phyloP scores from a whole-genome alignment of 352 stramenopile genomes.

The Lagenidium sp. region DNA sequence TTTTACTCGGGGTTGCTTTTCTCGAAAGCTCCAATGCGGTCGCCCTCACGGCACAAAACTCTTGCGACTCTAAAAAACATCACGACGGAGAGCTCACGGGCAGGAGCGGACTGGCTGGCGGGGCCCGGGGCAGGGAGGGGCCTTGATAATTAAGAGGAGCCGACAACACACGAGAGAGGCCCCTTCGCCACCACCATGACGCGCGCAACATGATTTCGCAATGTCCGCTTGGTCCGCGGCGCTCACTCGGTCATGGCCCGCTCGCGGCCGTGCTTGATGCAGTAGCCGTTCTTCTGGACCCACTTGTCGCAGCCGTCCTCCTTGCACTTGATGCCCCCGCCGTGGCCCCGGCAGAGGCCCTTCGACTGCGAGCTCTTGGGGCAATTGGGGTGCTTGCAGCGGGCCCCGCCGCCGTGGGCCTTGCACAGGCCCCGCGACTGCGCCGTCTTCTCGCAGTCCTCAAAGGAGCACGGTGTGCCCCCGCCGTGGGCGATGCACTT shows the following conservation, averaged over 20 bases:
- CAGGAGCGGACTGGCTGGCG: too few species aligned
- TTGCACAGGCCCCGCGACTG: constrained; percentile 81
- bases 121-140: background rate
- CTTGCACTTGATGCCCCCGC: constrained; percentile 82
- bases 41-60: too few species aligned
- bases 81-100: background rate
- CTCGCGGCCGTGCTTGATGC: constrained; percentile 84
- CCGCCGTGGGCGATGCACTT: constrained; percentile 85
- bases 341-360: constrained; percentile 73
- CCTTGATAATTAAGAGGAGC: background rate
- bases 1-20: too few species aligned
- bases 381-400: constrained; percentile 80
- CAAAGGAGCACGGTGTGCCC: constrained; percentile 78
- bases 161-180: background rate
- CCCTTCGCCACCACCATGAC: background rate
- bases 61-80: background rate
- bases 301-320: constrained; percentile 82
- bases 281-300: constrained; percentile 87
- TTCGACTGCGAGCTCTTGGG: constrained; percentile 82
- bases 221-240: background rate
- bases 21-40: too few species aligned
- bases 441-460: constrained; percentile 81
- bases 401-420: constrained; percentile 68
- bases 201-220: too few species aligned
- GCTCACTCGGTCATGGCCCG: constrained; percentile 45